These are phyloP conservation scores for Edaphochlamys debaryana DNA, from an alignment of 139 green algal genomes.

Conservation along the genomic window DNA sequence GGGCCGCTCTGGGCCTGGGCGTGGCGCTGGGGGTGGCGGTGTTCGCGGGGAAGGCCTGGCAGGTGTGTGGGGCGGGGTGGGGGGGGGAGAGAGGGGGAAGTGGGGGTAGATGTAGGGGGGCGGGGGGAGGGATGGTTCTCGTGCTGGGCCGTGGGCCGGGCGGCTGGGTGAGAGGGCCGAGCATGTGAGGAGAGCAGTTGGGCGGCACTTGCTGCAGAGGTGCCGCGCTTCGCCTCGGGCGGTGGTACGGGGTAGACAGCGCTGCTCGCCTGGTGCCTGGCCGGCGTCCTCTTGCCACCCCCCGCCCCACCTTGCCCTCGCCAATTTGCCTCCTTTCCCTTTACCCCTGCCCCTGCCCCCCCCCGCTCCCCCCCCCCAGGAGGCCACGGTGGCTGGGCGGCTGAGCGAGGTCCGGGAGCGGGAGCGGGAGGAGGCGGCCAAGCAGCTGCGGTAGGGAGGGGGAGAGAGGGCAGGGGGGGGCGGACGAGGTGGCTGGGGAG, in stretches of 20 bases:
- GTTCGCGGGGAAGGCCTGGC: constrained; percentile 10
- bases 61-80: neutral
- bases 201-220: too few species aligned
- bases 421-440: constrained; percentile 14
- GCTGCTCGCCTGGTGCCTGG: too few species aligned
- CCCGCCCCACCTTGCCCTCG: too few species aligned
- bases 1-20: constrained; percentile 11
- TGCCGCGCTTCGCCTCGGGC: too few species aligned
- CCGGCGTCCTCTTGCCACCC: too few species aligned
- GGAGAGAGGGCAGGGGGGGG: too few species aligned
- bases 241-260: too few species aligned
- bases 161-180: neutral
- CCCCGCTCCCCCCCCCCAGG: neutral
- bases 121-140: too few species aligned
- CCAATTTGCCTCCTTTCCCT: too few species aligned
- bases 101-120: too few species aligned
- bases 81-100: neutral
- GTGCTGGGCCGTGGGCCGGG: too few species aligned
- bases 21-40: neutral
- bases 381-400: neutral
- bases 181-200: neutral
- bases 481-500: too few species aligned
- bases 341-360: neutral
- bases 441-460: neutral
- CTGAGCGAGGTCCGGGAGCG: constrained; percentile 1